These are phyloP conservation scores for Rhizopogon roseolus DNA, from an alignment of 768 basidiomycete species.

Conservation along the genomic window DNA sequence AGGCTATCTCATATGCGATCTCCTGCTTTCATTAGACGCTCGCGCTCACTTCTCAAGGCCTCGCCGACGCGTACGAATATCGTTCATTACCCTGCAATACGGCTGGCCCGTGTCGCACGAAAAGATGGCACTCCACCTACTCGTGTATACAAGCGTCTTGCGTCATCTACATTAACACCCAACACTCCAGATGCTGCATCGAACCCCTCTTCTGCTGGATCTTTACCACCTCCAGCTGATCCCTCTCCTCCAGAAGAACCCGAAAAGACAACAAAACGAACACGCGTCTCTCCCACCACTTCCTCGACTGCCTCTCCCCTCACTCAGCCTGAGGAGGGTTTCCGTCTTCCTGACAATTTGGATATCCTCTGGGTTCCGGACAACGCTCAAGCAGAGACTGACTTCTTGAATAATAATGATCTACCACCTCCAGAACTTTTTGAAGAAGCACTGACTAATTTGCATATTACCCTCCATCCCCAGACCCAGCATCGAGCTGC, in stretches of 20 bases:
- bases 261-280: constrained; percentile 2
- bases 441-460: constrained; percentile 69
- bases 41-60: constrained; percentile 26
- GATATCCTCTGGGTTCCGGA: constrained; percentile 67
- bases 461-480: constrained; percentile 75
- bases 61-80: constrained; percentile 17
- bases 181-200: background rate
- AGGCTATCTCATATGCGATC: constrained; percentile 28
- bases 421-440: constrained; percentile 74
- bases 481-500: constrained; percentile 74
- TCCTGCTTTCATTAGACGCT: constrained; percentile 29
- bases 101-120: constrained; percentile 15
- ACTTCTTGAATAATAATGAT: constrained; percentile 25
- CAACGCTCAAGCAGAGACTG: constrained; percentile 10
- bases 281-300: background rate
- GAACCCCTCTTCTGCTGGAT: background rate
- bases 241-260: background rate
- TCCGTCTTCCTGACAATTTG: constrained; percentile 51
- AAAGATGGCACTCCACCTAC: constrained; percentile 15
- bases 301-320: background rate
- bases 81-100: constrained; percentile 17
- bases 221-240: background rate
- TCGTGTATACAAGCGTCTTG: constrained; percentile 7
- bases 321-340: constrained; percentile 16
- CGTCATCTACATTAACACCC: background rate